phyloP scores from a whole-genome alignment of 306 rosid species.

The Cercis canadensis region DNA sequence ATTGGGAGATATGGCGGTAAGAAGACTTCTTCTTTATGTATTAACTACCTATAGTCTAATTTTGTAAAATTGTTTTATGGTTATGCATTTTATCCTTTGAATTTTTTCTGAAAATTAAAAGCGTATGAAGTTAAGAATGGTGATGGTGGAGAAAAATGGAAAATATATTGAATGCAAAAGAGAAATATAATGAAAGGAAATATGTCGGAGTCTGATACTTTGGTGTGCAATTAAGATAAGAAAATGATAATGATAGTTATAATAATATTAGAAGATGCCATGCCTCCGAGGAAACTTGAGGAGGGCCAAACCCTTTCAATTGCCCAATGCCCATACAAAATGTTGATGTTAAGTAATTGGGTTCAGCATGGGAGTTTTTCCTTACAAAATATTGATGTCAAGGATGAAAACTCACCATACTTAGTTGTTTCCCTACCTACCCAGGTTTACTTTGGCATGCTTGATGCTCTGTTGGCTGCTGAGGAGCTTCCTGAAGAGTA shows the following conservation, averaged over 20 bases:
- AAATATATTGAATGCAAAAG: not conserved
- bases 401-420: conserved; percentile 8
- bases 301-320: not conserved
- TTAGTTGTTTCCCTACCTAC: conserved; percentile 39
- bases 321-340: not conserved
- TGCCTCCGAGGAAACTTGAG: too few species aligned
- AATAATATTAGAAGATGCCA: too few species aligned
- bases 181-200: too few species aligned
- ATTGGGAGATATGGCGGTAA: conserved; percentile 98
- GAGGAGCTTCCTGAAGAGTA: conserved; percentile 98
- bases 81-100: conserved; percentile 33
- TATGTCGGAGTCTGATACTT: too few species aligned
- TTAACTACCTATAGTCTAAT: conserved; percentile 17
- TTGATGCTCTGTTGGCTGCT: conserved; percentile 93
- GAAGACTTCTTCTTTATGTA: conserved; percentile 37
- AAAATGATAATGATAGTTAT: too few species aligned
- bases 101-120: not conserved
- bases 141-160: not conserved
- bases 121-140: not conserved
- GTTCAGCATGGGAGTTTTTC: too few species aligned
- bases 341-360: not conserved
- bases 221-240: too few species aligned
- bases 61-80: conserved; percentile 11
- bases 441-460: conserved; percentile 99
- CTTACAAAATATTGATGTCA: not conserved